Percentiles rank a stretch among this genome's conserved stretches.
These are phyloP conservation scores for Cucurbita moschata DNA, from an alignment of 306 rosid species.

Conservation along the genomic window DNA sequence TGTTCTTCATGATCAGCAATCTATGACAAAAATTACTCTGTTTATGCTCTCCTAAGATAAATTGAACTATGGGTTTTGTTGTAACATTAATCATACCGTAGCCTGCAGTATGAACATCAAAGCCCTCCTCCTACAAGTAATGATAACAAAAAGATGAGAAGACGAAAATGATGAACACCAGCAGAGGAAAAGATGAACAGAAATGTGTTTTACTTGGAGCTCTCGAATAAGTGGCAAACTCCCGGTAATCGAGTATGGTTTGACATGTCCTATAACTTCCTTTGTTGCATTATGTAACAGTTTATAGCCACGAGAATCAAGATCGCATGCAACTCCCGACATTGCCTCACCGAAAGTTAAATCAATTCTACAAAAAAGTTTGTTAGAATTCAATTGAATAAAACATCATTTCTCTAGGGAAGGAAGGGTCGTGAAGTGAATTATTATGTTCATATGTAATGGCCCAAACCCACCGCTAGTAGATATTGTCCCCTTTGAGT, in stretches of 20 bases:
- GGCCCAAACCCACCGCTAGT: no score
- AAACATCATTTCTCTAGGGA: background rate
- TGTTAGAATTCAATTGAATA: background rate
- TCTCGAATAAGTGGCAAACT: slow-evolving; percentile 83
- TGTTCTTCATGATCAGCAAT: background rate
- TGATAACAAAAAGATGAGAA: background rate
- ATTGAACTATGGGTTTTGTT: background rate
- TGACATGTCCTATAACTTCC: slow-evolving; percentile 76
- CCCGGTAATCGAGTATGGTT: slow-evolving; percentile 89
- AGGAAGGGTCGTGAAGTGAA: background rate
- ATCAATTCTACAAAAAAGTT: slow-evolving; percentile 38
- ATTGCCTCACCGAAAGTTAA: slow-evolving; percentile 48
- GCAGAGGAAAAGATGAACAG: background rate
- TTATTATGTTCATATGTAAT: background rate
- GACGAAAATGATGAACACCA: background rate
- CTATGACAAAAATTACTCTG: background rate
- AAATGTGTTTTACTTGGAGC: slow-evolving; percentile 40
- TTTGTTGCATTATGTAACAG: slow-evolving; percentile 89
- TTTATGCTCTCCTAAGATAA: background rate
- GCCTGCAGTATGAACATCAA: slow-evolving; percentile 83
- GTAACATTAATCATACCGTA: slow-evolving; percentile 42
- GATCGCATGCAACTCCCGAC: slow-evolving; percentile 86
- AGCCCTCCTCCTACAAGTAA: slow-evolving; percentile 64
- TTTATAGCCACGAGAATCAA: slow-evolving; percentile 65
- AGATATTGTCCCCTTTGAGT: no score